These are phyloP conservation scores for Phialophora macrospora DNA, from an alignment of 2,329 filamentous ascomycete species.

Conservation along the genomic window DNA sequence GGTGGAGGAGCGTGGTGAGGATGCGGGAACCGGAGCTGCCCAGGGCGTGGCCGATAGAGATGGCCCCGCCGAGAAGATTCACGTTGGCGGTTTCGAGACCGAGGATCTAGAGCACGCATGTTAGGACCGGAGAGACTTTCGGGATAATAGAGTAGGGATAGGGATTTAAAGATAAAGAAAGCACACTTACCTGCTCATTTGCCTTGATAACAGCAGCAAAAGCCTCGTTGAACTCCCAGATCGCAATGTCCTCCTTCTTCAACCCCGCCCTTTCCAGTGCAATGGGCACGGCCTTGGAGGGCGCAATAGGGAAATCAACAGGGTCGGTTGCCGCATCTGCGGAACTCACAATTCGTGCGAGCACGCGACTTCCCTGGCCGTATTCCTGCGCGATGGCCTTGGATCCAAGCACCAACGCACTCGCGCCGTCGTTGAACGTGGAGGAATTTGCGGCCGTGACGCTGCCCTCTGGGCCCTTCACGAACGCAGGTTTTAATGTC, in stretches of 20 bases:
- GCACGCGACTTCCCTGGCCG: conserved; percentile 74
- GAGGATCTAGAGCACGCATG: conserved; percentile 64
- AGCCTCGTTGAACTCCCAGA: conserved; percentile 99
- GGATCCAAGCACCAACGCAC: conserved; percentile 82
- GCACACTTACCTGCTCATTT: conserved; percentile 74
- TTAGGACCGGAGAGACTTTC: conserved; percentile 23
- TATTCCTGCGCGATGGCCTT: conserved; percentile 80
- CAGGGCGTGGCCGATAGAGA: conserved; percentile 87
- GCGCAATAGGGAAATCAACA: conserved; percentile 92
- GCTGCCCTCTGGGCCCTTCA: conserved; percentile 75
- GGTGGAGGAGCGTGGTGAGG: conserved; percentile 85
- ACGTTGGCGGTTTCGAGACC: conserved; percentile 78
- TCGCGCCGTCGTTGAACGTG: conserved; percentile 92
- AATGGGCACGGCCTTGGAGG: conserved; percentile 87
- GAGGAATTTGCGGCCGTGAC: conserved; percentile 95
- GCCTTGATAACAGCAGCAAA: conserved; percentile 95
- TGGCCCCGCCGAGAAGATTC: conserved; percentile 87
- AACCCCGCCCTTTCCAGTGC: conserved; percentile 88
- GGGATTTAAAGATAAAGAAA: not conserved
- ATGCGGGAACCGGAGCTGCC: conserved; percentile 94
- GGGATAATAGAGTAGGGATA: not conserved
- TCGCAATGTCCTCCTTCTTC: conserved; percentile 83
- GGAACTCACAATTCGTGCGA: conserved; percentile 83
- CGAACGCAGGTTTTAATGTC: conserved; percentile 87
- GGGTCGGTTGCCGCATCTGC: conserved; percentile 90